Conservation (phyloP, 2,329 filamentous ascomycete genomes). For the Cladobotryum mycophilum region DNA sequence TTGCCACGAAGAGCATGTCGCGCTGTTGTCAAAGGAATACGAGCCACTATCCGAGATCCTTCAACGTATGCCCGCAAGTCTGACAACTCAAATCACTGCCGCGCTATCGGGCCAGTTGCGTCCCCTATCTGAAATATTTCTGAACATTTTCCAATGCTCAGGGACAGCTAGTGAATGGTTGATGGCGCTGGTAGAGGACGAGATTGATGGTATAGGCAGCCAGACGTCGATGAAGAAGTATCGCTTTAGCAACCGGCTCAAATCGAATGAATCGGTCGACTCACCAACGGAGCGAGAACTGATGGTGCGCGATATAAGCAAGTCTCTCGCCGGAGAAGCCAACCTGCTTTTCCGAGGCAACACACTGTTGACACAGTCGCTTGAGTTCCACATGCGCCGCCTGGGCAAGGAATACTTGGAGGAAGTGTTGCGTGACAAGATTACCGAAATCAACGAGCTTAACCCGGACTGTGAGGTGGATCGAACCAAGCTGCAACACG, state of each 20-base stretch:
- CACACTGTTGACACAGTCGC: conserved; percentile 82
- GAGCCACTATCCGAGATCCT: conserved; percentile 73
- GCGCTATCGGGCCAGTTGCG: conserved; percentile 72
- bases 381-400: conserved; percentile 93
- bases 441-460: conserved; percentile 81
- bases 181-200: conserved; percentile 87
- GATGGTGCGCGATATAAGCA: conserved; percentile 70
- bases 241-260: conserved; percentile 64
- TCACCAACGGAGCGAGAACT: conserved; percentile 57
- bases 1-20: conserved; percentile 80
- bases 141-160: conserved; percentile 95
- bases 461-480: conserved; percentile 95
- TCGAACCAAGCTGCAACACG: conserved; percentile 61
- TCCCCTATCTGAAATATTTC: conserved; percentile 73
- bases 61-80: conserved; percentile 73
- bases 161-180: conserved; percentile 83
- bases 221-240: conserved; percentile 69
- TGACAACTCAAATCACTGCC: conserved; percentile 79
- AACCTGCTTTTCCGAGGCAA: conserved; percentile 95
- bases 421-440: conserved; percentile 76
- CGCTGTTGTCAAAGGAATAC: conserved; percentile 82
- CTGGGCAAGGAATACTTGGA: conserved; percentile 90
- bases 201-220: conserved; percentile 88
- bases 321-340: conserved; percentile 75
- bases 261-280: conserved; percentile 60